Evolutionary conservation across 768 basidiomycete species (phyloP).

Genomic region (Termitomyces sp.): DNA sequence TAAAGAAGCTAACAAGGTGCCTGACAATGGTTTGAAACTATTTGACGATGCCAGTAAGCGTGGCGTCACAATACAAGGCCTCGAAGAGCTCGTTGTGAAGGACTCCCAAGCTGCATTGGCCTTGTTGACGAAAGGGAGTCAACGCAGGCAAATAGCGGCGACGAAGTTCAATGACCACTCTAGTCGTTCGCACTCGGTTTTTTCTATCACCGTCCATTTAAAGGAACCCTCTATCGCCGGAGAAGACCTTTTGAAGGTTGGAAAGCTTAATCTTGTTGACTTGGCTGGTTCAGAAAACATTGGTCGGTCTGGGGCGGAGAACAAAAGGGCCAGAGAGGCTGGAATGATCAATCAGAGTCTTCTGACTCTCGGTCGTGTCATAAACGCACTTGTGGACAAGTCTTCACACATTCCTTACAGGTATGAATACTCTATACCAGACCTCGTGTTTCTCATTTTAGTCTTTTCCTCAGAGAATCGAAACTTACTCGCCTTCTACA

Average conservation of each 20-base stretch:
- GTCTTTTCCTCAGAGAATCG: constrained; percentile 60
- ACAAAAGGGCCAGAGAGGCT: constrained; percentile 91
- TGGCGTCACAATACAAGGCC: constrained; percentile 89
- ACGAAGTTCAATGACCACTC: constrained; percentile 99
- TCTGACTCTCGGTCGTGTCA: constrained; percentile 93
- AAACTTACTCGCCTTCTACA: constrained; percentile 96
- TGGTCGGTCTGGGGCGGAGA: constrained; percentile 91
- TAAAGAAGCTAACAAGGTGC: constrained; percentile 38
- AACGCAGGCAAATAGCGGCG: constrained; percentile 87
- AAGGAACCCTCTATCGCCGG: constrained; percentile 76
- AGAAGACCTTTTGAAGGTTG: constrained; percentile 87
- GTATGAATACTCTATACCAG: constrained; percentile 30
- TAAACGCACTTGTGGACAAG: constrained; percentile 91
- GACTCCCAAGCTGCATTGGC: constrained; percentile 78
- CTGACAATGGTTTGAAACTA: constrained; percentile 66
- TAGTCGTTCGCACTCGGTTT: constrained; percentile 95
- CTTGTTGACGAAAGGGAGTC: constrained; percentile 83
- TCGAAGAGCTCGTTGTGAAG: constrained; percentile 85
- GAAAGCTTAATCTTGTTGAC: constrained; percentile 96
- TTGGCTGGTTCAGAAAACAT: constrained; percentile 98
- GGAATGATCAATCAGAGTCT: constrained; percentile 99
- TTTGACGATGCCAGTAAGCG: constrained; percentile 89
- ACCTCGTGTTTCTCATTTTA: background rate
- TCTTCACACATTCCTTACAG: constrained; percentile 92
- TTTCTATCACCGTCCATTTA: constrained; percentile 91